Evolutionary conservation across 1,139 yeast species (phyloP).

Genomic region (Hansenula sp.): DNA sequence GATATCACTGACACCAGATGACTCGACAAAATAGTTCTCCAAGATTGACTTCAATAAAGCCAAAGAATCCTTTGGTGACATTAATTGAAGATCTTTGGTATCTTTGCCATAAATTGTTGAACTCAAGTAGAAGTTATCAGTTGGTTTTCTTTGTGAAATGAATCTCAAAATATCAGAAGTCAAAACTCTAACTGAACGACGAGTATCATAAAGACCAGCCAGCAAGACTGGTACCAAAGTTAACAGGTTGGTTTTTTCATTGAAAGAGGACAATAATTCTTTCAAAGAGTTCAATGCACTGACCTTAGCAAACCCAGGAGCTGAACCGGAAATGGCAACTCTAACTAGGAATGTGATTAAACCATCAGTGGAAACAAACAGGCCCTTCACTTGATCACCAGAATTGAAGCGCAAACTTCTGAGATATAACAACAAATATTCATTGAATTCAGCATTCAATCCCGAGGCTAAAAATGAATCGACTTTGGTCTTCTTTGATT

Average conservation of each 20-base stretch:
- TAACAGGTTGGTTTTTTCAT: constrained; percentile 33
- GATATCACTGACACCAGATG: constrained; percentile 34
- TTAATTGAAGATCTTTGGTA: constrained; percentile 44
- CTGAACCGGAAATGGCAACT: constrained; percentile 48
- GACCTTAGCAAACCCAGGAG: constrained; percentile 54
- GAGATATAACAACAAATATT: constrained; percentile 38
- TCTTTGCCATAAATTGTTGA: constrained; percentile 44
- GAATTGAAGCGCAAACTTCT: constrained; percentile 35
- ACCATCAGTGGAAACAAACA: constrained; percentile 35
- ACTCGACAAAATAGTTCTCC: constrained; percentile 43
- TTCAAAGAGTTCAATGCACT: constrained; percentile 40
- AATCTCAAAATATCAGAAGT: constrained; percentile 27
- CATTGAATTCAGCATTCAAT: constrained; percentile 40
- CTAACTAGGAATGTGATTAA: constrained; percentile 56
- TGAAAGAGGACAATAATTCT: constrained; percentile 32
- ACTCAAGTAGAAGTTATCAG: constrained; percentile 36
- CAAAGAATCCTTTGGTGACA: constrained; percentile 64
- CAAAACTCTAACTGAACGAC: constrained; percentile 34
- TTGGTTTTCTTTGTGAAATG: constrained; percentile 35
- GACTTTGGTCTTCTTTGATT: constrained; percentile 22
- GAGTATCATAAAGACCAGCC: constrained; percentile 35
- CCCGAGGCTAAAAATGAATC: constrained; percentile 22
- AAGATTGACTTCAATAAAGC: constrained; percentile 43
- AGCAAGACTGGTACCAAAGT: constrained; percentile 40
- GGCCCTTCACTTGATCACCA: constrained; percentile 28